phyloP scores from a whole-genome alignment of 106 monocot species.

The Dendrobium catenatum region DNA sequence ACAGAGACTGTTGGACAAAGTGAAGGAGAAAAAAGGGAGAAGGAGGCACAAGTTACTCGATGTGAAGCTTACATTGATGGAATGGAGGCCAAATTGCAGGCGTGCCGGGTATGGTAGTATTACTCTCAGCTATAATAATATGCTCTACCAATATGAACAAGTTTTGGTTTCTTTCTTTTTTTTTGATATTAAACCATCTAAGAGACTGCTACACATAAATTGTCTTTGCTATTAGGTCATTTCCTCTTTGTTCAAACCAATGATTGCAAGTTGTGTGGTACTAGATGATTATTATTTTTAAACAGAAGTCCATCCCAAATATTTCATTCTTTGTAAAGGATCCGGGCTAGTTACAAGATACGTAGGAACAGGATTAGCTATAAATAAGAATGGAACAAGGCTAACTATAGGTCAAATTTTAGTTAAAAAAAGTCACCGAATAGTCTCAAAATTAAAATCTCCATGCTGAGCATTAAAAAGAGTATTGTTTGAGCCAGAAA shows the following conservation, averaged over 20 bases:
- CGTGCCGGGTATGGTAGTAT: slow-evolving; percentile 50
- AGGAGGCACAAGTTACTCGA: slow-evolving; percentile 79
- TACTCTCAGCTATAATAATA: not conserved
- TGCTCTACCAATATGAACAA: not conserved
- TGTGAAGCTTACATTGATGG: slow-evolving; percentile 93
- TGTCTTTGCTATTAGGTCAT: not conserved
- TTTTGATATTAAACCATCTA: not conserved
- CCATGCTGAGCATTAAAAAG: not conserved
- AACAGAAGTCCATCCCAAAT: not conserved
- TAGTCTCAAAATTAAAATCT: no score
- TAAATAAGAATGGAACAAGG: not conserved
- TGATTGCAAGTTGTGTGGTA: not conserved
- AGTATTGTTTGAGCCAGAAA: not conserved
- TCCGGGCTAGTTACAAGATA: not conserved
- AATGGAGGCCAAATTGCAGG: slow-evolving; percentile 76
- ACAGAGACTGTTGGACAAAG: slow-evolving; percentile 79
- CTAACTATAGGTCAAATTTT: not conserved
- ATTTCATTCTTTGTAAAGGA: not conserved
- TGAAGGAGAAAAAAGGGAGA: slow-evolving; percentile 89
- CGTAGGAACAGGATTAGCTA: not conserved
- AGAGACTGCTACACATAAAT: not conserved
- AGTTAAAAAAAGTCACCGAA: no score
- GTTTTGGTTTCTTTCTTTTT: not conserved
- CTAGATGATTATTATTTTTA: not conserved
- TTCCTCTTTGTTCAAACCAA: not conserved